Base-by-base conservation (phyloP, 2,329 filamentous ascomycete species). In the Neonectria neomacrospora region DNA sequence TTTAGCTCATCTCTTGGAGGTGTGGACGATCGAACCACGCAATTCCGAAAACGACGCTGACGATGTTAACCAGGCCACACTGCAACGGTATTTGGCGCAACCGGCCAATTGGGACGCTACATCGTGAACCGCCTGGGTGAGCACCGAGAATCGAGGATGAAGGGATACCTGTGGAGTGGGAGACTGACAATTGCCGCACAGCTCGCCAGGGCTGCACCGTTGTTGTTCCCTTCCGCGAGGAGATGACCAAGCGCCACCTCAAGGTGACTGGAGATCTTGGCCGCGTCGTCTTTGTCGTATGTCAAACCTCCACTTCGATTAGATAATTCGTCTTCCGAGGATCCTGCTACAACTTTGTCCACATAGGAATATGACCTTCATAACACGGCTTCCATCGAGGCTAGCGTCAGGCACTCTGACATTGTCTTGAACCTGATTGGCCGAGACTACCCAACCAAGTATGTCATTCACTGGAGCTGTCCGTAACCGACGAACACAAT, bases 381-480 rank as follows among this genome's bases (percentile, higher is more conserved):
- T 76, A 99, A 99, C 81, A 98, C 94, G 44, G 86, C 91, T 71
- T 98, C 95, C 30, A 96, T 99, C 73, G 96, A 99, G 79, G 94
- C 97, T 81, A 96, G 93, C 75, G 94, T 99, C 56, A 88, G 96
- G 74, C 96, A 99, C 80, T 98, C 95, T 44, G 96, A 99, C 77
- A 91, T 97, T 67, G 96, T 99, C 69, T 97, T 97, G 85, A 99
- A 99, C 81, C 85, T 99, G 73, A 86, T 97, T 75, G 96, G 96
- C 69, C 91, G 95, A 67, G 91, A 95, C 79, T 98, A 98, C 79
- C 92, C 95, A 68, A 99, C 96, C 73, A 99, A 99, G 92, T 94
- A 83, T 74, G 71, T 69, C 62, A 16, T 41, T 41, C 44, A 26
- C 9, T 23, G 34, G 51, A 26, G 20, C 61, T 54, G 22, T 18